phyloP scores from a whole-genome alignment of 768 basidiomycete genomes.

The Lentinula sp. region DNA sequence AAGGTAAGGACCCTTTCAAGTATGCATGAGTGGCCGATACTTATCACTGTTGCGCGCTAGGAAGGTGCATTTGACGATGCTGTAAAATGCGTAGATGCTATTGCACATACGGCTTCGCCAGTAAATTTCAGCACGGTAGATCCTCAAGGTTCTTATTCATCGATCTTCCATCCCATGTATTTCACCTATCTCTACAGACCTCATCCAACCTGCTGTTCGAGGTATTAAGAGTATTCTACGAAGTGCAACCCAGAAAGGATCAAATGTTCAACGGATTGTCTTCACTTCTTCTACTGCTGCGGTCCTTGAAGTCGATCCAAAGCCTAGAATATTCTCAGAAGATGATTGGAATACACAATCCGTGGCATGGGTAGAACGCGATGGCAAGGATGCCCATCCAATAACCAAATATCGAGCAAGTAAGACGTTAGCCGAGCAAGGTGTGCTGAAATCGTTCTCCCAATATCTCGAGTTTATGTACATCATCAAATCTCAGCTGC shows the following conservation, averaged over 20 bases:
- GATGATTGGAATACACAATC: constrained; percentile 56
- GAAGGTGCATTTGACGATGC: constrained; percentile 55
- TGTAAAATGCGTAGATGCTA: constrained; percentile 52
- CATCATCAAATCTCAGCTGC: constrained; percentile 24
- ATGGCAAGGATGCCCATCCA: constrained; percentile 36
- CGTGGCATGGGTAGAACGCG: constrained; percentile 35
- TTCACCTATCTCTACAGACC: constrained; percentile 22
- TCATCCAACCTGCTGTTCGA: constrained; percentile 25
- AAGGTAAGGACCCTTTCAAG: constrained; percentile 23
- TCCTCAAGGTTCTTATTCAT: constrained; percentile 20
- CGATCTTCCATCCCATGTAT: neutral
- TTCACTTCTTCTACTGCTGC: constrained; percentile 60
- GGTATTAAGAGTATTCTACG: constrained; percentile 29
- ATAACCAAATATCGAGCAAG: constrained; percentile 50
- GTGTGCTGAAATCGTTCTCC: constrained; percentile 17
- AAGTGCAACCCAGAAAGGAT: constrained; percentile 30
- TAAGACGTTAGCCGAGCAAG: constrained; percentile 61
- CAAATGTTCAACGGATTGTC: constrained; percentile 46
- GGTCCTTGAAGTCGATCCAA: constrained; percentile 23
- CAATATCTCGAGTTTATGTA: neutral
- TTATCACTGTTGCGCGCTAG: constrained; percentile 14
- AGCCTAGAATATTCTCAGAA: constrained; percentile 34
- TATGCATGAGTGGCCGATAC: neutral
- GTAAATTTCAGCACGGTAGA: constrained; percentile 29
- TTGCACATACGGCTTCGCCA: constrained; percentile 51